These are phyloP conservation scores for Tricholoma sp. DNA, from an alignment of 768 basidiomycete genomes.

Conservation along the genomic window DNA sequence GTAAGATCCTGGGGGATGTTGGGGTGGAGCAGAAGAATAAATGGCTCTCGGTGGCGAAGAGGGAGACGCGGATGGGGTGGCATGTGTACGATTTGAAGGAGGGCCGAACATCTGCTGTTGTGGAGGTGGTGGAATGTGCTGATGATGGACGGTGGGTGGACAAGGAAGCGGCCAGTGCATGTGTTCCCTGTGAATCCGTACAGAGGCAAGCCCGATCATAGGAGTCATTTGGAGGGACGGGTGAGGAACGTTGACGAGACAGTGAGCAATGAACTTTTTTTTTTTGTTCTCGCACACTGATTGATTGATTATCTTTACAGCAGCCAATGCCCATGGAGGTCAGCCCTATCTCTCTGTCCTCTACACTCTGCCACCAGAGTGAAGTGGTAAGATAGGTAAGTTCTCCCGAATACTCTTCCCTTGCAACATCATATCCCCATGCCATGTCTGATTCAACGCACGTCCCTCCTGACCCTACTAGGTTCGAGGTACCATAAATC, in stretches of 20 bases:
- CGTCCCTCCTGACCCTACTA: too few relatives aligned
- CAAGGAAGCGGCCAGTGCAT: slow-evolving; percentile 62
- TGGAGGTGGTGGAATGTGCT: slow-evolving; percentile 51
- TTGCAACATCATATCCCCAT: too few relatives aligned
- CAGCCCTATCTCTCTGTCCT: too few relatives aligned
- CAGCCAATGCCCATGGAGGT: too few relatives aligned
- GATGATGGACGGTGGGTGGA: slow-evolving; percentile 70
- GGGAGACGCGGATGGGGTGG: slow-evolving; percentile 28
- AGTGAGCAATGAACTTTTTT: slow-evolving; percentile 29
- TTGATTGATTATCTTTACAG: too few relatives aligned
- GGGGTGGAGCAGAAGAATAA: not conserved
- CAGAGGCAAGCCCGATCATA: slow-evolving; percentile 61
- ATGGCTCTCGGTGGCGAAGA: not conserved
- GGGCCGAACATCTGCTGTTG: slow-evolving; percentile 61
- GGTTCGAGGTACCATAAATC: too few relatives aligned
- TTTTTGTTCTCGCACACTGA: slow-evolving; percentile 26
- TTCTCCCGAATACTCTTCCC: too few relatives aligned
- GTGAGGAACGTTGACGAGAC: slow-evolving; percentile 15
- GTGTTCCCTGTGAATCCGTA: slow-evolving; percentile 74
- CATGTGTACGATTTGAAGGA: slow-evolving; percentile 66
- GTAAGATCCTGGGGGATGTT: not conserved
- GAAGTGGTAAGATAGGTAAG: too few relatives aligned
- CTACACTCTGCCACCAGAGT: too few relatives aligned
- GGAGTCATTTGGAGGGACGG: slow-evolving; percentile 50
- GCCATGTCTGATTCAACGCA: too few relatives aligned